These are phyloP conservation scores for Allium cepa DNA, from an alignment of 106 monocot genomes.

Conservation along the genomic window DNA sequence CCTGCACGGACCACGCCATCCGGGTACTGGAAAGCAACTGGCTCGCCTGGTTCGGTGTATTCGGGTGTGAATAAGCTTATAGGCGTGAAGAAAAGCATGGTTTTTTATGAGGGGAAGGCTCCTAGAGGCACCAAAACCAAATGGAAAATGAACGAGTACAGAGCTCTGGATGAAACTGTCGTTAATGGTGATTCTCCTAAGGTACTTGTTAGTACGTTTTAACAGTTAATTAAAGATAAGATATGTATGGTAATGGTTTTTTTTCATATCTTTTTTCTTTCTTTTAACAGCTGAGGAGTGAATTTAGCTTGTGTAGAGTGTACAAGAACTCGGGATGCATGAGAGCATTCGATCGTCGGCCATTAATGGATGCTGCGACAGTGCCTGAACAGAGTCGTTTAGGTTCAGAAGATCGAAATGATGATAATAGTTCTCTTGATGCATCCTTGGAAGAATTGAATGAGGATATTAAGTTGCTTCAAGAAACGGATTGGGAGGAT, in stretches of 20 bases:
- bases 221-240: neutral
- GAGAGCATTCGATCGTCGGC: constrained; percentile 57
- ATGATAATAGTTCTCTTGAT: too few species aligned
- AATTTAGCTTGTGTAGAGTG: constrained; percentile 70
- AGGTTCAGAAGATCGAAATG: neutral
- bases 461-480: neutral
- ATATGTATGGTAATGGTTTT: neutral
- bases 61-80: constrained; percentile 19
- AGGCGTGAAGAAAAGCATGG: constrained; percentile 71
- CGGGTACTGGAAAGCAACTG: constrained; percentile 90
- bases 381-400: neutral
- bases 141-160: constrained; percentile 89
- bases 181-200: neutral
- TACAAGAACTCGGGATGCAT: constrained; percentile 36
- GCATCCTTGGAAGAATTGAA: neutral
- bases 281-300: constrained; percentile 34
- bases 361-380: neutral
- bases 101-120: constrained; percentile 64
- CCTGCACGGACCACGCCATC: constrained; percentile 50
- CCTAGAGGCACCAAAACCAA: constrained; percentile 44
- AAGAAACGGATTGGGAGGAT: constrained; percentile 2
- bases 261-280: neutral
- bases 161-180: constrained; percentile 19
- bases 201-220: neutral
- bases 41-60: constrained; percentile 39